Evolutionary conservation across 257 asterid species (phyloP), one percentile per base, ranked within the genome.

Genomic region (Misopates orontium): DNA sequence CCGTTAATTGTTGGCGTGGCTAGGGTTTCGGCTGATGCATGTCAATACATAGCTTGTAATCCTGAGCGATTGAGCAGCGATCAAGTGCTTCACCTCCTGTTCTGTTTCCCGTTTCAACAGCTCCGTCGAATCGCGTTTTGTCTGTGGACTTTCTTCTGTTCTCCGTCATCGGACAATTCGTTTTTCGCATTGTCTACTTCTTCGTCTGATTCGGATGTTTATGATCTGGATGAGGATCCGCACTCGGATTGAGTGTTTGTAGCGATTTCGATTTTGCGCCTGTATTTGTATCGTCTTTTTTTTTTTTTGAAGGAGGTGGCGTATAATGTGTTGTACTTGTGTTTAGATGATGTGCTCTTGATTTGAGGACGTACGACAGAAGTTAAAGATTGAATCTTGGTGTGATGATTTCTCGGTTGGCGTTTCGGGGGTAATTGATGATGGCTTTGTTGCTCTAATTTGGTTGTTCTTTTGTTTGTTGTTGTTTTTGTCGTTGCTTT

Each of bases 11-110:
- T 75, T 40, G 80, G 76, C 32, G 95, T 88, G 66, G 96, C 94
- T 0, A 82, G 73, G 76, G 58, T 83, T 10, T 88, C 98, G 54
- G 96, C 95, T 1, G 65, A 83, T 14, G 79, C 75, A 3, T 91
- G 83, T 56, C 98, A 91, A 72, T 86, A 83, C 90, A 63, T 91
- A 60, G 93, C 94, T 4, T 91, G 96, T 83, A 88, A 88, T 44
- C 87, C 96, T 0, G 95, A 88, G 74, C 78, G 82, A 52, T 78
- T 91, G 50, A 82, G 84, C 80, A 70, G 76, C 78, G 88, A 91
- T 49, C 87, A 86, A 68, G 84, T 84, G 61, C 88, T 88, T 48
- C 78, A 74, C 73, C 96, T 88, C 67, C 76, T 91, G 59, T 88
- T 85, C 74, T 85, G 87, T 73, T 78, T 84, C 82, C 98, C 98